A percentile compares a stretch with the other conserved stretches of the same genome.
phyloP scores from a whole-genome alignment of 768 basidiomycete species.

The Grammothele lineata region DNA sequence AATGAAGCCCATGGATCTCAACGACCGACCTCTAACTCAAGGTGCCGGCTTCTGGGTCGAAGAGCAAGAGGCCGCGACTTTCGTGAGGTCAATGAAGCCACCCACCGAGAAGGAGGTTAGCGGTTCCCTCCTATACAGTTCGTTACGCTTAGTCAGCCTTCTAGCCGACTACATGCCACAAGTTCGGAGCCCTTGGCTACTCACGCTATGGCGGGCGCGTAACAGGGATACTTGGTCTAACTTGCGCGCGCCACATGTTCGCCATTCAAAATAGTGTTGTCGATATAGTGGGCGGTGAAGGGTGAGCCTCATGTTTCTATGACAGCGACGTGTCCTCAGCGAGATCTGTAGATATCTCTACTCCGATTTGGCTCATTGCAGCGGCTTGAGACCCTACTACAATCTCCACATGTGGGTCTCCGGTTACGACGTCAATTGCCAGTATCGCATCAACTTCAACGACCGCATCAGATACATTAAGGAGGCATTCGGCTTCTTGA shows the following conservation, averaged over 20 bases:
- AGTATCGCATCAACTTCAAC: constrained; percentile 16
- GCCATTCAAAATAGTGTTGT: neutral
- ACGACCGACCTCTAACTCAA: neutral
- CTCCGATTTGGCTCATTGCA: too few relatives aligned
- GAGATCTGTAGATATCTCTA: too few relatives aligned
- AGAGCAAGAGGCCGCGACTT: neutral
- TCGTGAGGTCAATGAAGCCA: neutral
- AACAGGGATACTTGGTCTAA: neutral
- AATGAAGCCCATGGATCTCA: neutral
- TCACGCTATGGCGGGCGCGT: neutral
- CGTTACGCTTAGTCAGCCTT: too few relatives aligned
- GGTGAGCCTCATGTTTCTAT: too few relatives aligned
- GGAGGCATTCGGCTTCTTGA: too few relatives aligned
- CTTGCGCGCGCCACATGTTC: neutral
- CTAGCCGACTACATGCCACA: neutral
- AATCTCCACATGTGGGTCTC: too few relatives aligned
- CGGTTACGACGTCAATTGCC: constrained; percentile 26
- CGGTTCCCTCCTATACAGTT: too few relatives aligned
- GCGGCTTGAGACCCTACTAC: too few relatives aligned
- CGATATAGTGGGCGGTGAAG: constrained; percentile 5
- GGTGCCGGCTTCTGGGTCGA: neutral
- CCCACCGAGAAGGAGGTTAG: neutral
- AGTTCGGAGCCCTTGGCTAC: neutral
- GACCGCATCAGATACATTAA: constrained; percentile 2
- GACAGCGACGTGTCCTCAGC: too few relatives aligned